Evolutionary conservation across 1,284 basidiomycete genomes (phyloP).

Genomic region (Dichomitus squalens): DNA sequence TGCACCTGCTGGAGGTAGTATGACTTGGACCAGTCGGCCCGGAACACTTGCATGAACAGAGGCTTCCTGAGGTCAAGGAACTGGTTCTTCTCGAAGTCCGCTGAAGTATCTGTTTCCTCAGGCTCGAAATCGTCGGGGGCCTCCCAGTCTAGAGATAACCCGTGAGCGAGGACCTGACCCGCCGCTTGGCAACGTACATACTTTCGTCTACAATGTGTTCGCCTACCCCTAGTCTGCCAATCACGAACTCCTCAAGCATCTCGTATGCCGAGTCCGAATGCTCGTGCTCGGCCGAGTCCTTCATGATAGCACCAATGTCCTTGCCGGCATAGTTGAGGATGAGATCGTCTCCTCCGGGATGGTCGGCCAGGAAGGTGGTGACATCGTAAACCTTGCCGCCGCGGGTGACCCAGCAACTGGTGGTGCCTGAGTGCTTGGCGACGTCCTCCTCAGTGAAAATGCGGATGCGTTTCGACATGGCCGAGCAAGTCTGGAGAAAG

Average conservation of each 20-base stretch:
- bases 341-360: conserved; percentile 86
- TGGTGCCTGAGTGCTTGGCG: conserved; percentile 51
- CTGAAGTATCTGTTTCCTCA: conserved; percentile 78
- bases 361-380: conserved; percentile 73
- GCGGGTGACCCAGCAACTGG: conserved; percentile 77
- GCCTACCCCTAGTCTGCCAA: conserved; percentile 81
- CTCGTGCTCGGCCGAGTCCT: conserved; percentile 83
- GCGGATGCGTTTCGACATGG: conserved; percentile 64
- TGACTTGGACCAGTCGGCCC: conserved; percentile 87
- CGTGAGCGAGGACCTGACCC: conserved; percentile 5
- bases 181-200: conserved; percentile 38
- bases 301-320: conserved; percentile 85
- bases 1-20: conserved; percentile 98
- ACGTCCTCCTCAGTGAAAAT: conserved; percentile 79
- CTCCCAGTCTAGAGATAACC: conserved; percentile 63
- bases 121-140: conserved; percentile 88
- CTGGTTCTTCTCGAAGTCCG: conserved; percentile 85
- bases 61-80: conserved; percentile 94
- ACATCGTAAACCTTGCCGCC: conserved; percentile 82
- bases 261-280: conserved; percentile 93
- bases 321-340: conserved; percentile 82
- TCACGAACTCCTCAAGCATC: conserved; percentile 86
- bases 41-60: conserved; percentile 84
- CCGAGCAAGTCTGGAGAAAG: background rate
- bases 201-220: conserved; percentile 80